Evolutionary conservation across 2,329 filamentous ascomycete genomes (phyloP).

Genomic region (Phoma sp.): DNA sequence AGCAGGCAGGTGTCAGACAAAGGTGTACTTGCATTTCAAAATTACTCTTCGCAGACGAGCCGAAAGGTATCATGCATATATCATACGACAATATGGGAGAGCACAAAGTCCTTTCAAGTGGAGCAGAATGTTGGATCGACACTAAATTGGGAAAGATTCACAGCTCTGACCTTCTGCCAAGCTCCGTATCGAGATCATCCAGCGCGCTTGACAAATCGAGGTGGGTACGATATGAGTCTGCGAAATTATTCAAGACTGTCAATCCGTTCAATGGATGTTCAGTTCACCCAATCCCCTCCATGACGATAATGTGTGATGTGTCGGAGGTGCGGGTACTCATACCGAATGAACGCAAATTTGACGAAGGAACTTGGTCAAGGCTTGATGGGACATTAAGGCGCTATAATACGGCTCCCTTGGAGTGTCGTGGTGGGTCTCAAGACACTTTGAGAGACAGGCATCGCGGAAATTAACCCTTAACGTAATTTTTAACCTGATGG

Average conservation of each 20-base stretch:
- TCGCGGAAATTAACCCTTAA: neutral
- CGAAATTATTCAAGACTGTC: no score
- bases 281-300: no score
- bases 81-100: neutral
- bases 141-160: neutral
- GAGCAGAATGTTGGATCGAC: neutral
- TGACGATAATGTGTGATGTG: neutral
- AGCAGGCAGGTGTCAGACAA: no score
- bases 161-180: neutral
- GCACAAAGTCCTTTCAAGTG: neutral
- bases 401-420: conserved; percentile 2
- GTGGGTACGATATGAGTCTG: no score
- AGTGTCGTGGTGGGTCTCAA: neutral
- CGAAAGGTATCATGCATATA: neutral
- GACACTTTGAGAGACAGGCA: neutral
- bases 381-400: neutral
- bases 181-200: neutral
- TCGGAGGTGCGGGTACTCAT: neutral
- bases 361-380: neutral
- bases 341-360: neutral
- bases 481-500: conserved; percentile 4
- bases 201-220: neutral
- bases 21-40: no score
- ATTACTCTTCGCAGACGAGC: neutral
- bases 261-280: no score